A percentile compares a stretch with the other conserved stretches of the same genome.
These are phyloP conservation scores for Ustilago crameri DNA, from an alignment of 1,284 basidiomycete species.

Conservation along the genomic window DNA sequence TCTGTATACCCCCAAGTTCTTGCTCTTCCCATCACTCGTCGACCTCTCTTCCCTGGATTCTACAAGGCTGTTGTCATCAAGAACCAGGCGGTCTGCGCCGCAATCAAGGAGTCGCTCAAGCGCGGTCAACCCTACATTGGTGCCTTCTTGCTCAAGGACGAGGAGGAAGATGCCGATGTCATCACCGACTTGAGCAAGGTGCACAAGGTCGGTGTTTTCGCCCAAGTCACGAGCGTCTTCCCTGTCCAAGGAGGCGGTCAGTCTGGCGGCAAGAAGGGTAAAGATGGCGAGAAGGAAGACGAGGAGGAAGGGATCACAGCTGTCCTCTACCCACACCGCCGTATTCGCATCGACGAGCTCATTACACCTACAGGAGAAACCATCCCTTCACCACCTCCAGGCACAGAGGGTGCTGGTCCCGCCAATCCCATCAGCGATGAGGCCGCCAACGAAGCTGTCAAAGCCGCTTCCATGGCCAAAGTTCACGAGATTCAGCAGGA, in stretches of 20 bases:
- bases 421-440: constrained; percentile 52
- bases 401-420: constrained; percentile 47
- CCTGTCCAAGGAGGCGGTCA: constrained; percentile 62
- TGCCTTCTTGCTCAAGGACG: constrained; percentile 96
- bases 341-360: constrained; percentile 89
- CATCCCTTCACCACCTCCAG: constrained; percentile 49
- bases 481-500: constrained; percentile 56
- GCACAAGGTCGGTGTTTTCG: constrained; percentile 93
- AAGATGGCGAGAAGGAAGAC: constrained; percentile 74
- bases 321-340: constrained; percentile 92
- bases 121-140: constrained; percentile 97
- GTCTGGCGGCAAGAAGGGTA: constrained; percentile 68
- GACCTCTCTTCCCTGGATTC: constrained; percentile 96
- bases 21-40: constrained; percentile 92
- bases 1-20: constrained; percentile 88
- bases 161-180: constrained; percentile 89
- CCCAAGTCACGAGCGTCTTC: constrained; percentile 96
- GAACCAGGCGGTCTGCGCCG: constrained; percentile 84
- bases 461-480: constrained; percentile 34
- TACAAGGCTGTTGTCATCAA: constrained; percentile 73
- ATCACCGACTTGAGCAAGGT: constrained; percentile 89
- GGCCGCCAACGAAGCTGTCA: constrained; percentile 50
- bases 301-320: constrained; percentile 88
- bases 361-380: constrained; percentile 59
- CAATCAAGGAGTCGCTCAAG: constrained; percentile 95